These are phyloP conservation scores for Amaranthus cruentus DNA, from an alignment of 148 eudicot species.

Conservation along the genomic window DNA sequence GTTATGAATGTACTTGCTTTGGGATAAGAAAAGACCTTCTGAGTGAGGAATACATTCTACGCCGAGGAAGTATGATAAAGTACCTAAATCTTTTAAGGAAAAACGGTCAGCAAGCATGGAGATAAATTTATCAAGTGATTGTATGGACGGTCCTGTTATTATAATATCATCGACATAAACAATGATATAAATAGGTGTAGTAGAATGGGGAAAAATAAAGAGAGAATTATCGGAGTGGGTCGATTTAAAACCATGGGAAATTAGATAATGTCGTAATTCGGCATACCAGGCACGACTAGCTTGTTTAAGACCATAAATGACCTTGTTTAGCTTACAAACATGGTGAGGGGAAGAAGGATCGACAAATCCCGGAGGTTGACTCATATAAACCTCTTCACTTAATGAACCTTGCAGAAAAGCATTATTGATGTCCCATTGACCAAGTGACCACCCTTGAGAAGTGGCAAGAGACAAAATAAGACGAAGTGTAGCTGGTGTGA, in stretches of 20 bases:
- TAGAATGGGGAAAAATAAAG: no score
- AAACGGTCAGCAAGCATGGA: not conserved
- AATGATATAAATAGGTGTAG: not conserved
- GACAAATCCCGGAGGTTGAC: not conserved
- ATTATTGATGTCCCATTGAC: not conserved
- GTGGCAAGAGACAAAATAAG: not conserved
- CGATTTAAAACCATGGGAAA: not conserved
- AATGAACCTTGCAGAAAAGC: not conserved
- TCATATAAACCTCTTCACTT: not conserved
- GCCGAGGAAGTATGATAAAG: not conserved
- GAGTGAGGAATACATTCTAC: not conserved
- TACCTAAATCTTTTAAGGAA: not conserved
- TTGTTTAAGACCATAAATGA: not conserved
- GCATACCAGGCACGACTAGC: not conserved
- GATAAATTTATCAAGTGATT: not conserved
- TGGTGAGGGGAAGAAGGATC: not conserved
- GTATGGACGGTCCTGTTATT: not conserved
- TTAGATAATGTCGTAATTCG: not conserved
- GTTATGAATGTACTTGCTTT: not conserved
- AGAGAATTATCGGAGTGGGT: not conserved
- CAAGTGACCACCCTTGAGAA: not conserved
- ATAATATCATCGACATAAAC: not conserved
- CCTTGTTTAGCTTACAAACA: not conserved
- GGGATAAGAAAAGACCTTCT: not conserved
- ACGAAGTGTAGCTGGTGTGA: not conserved